Evolutionary conservation across 129 eudicot species (phyloP), one percentile per base, ranked within the genome.

Genomic region (Centrapalus pauciflorus): DNA sequence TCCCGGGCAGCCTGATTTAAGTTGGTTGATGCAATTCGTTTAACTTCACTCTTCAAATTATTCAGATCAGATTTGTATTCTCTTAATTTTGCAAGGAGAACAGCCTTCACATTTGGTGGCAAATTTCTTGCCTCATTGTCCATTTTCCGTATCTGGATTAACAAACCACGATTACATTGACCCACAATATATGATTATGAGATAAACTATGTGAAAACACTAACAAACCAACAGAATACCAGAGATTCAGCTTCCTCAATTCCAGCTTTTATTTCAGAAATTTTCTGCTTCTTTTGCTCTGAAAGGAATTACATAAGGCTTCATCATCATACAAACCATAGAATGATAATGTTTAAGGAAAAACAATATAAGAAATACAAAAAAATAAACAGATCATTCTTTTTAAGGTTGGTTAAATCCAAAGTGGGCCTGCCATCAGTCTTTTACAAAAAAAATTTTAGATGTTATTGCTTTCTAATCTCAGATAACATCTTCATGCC

Each of bases 111-210:
- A 46, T 80, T 82, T 27, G 86, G 88, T 70, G 77, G 93, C 80
- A 86, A 78, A 77, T 85, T 86, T 80, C 93, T 86, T 50, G 93
- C 93, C 73, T 86, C 93, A 3, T 67, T 60, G 72, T 86, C 93
- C 93, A 86, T 82, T 78, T 86, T 82, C n/a, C 88, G 80, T 58
- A 86, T 77, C 93, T 86, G 76, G 3, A 69, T 67, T 57, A 32
- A 46, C 1, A 72, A 72, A 66, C 59, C 46, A 69, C 57, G 4
- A 33, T 49, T 40, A 33, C 16, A 33, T 30, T 32, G 8, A 29
- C 48, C 55, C 32, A 52, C 24, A 23, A 9, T n/a, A 19, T 6
- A 66, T 33, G 56, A 16, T 0, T 19, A 60, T 20, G 58, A 49
- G 3, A 48, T 3, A 3, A 65, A 33, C 25, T 32, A 55, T 56